A percentile compares a stretch with the other conserved stretches of the same genome.
Conservation (phyloP, 495 filamentous ascomycete species). For the Oidiodendron maius region DNA sequence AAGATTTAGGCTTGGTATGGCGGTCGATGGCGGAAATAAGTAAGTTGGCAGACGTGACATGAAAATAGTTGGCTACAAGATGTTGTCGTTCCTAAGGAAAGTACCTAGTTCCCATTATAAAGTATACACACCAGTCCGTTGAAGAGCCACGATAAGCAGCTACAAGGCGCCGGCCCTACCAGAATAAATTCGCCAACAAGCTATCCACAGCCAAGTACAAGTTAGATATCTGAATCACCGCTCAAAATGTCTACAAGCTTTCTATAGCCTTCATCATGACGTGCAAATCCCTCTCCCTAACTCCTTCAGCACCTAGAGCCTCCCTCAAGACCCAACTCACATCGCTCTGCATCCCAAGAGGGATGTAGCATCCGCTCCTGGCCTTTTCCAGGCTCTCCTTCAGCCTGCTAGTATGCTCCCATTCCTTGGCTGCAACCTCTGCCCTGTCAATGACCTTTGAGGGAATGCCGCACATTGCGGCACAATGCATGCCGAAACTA, state of each 20-base stretch:
- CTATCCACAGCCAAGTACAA: neutral
- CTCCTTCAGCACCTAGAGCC: constrained; percentile 33
- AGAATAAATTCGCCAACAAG: neutral
- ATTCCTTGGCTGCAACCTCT: constrained; percentile 84
- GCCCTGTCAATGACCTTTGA: constrained; percentile 76
- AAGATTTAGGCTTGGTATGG: no score
- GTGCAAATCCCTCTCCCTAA: constrained; percentile 47
- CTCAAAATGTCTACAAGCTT: constrained; percentile 36
- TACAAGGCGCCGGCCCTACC: neutral
- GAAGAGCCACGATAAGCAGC: neutral
- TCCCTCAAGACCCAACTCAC: constrained; percentile 72
- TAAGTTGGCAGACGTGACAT: no score
- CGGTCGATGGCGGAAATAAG: no score
- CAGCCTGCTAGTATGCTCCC: constrained; percentile 89
- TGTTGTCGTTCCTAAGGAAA: neutral
- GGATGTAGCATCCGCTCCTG: constrained; percentile 69
- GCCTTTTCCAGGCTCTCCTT: constrained; percentile 83
- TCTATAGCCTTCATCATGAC: constrained; percentile 75
- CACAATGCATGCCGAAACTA: constrained; percentile 98
- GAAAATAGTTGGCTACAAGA: no score
- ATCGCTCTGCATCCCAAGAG: constrained; percentile 88
- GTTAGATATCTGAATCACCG: neutral
- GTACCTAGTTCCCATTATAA: neutral
- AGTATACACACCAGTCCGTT: neutral
- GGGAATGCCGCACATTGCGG: constrained; percentile 94